These are phyloP conservation scores for Pseudogymnoascus sp. DNA, from an alignment of 2,329 filamentous ascomycete genomes.

Conservation along the genomic window DNA sequence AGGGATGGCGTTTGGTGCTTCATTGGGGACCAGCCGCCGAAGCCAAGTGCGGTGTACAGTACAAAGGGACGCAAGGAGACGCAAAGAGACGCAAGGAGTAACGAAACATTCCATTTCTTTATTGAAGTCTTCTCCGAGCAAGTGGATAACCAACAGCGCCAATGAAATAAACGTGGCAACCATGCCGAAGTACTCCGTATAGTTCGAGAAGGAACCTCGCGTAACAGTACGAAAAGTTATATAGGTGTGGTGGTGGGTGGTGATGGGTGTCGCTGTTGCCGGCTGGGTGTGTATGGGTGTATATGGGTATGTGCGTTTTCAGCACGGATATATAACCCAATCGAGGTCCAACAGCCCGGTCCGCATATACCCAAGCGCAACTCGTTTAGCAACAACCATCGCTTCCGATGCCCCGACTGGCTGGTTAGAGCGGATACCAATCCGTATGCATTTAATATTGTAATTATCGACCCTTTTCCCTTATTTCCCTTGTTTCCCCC, in stretches of 20 bases:
- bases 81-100: background rate
- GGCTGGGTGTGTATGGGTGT: no score
- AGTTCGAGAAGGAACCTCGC: background rate
- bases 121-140: background rate
- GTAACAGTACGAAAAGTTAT: background rate
- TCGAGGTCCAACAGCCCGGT: background rate
- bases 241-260: background rate
- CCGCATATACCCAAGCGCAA: background rate
- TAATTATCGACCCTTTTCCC: background rate
- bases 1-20: background rate
- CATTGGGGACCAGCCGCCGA: background rate
- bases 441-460: background rate
- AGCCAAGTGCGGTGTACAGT: background rate
- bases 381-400: background rate
- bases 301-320: background rate
- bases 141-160: background rate
- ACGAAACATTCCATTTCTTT: background rate
- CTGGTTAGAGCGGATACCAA: background rate
- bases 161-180: background rate
- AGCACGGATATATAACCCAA: background rate
- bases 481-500: background rate
- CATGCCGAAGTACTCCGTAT: background rate
- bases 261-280: no score
- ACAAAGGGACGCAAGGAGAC: background rate
- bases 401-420: background rate